These are phyloP conservation scores for Fusarium nisikadoi DNA, from an alignment of 2,329 filamentous ascomycete species.

Conservation along the genomic window DNA sequence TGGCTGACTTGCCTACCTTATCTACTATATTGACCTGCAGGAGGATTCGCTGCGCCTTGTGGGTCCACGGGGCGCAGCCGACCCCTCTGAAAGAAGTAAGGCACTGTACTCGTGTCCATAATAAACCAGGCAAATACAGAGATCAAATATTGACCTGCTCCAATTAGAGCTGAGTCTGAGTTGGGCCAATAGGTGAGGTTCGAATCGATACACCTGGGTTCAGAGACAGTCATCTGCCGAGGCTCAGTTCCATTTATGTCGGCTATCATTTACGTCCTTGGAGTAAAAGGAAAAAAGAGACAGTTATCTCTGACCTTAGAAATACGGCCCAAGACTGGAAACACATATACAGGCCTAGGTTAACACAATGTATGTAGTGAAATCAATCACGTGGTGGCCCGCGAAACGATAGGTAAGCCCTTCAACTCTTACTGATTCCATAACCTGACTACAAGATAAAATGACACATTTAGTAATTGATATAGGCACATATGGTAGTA, in stretches of 20 bases:
- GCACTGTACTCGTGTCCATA: background rate
- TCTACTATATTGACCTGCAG: background rate
- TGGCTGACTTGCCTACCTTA: too few species aligned
- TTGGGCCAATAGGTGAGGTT: too few species aligned
- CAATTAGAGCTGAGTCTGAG: fast-evolving
- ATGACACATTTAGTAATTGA: too few species aligned
- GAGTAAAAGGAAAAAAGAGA: background rate
- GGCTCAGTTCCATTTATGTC: background rate
- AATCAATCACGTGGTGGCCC: too few species aligned
- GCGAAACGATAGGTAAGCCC: too few species aligned
- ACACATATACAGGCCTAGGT: fast-evolving
- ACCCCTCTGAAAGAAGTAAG: background rate
- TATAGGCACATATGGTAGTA: too few species aligned
- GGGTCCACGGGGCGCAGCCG: background rate
- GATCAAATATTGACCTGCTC: background rate
- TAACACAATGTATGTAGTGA: too few species aligned
- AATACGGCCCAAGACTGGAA: background rate
- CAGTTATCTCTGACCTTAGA: background rate
- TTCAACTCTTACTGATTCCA: too few species aligned
- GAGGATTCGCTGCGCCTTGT: background rate
- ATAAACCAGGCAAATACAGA: too few species aligned
- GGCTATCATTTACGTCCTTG: fast-evolving
- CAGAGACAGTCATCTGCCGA: background rate
- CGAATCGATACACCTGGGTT: fast-evolving
- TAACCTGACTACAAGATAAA: too few species aligned